Conservation (phyloP, 148 eudicot genomes). For the Mesembryanthemum crystallinum region DNA sequence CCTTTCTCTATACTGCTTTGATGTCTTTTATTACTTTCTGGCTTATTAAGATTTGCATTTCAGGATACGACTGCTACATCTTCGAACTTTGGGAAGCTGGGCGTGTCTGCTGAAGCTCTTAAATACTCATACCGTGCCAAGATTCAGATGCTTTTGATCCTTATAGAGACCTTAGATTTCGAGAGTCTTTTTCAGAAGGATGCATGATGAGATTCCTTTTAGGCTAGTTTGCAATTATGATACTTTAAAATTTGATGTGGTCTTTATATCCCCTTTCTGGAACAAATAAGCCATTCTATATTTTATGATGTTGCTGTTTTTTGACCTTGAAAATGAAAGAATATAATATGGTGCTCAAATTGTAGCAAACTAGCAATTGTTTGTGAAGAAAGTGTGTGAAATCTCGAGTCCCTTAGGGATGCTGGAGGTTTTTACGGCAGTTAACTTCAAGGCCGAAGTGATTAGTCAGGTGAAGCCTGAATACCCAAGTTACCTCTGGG, state of each 20-base stretch:
- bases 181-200: constrained; percentile 88
- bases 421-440: no score
- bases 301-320: no score
- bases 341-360: neutral
- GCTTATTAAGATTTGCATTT: constrained; percentile 23
- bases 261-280: constrained; percentile 11
- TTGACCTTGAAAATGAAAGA: neutral
- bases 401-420: no score
- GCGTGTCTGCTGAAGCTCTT: constrained; percentile 73
- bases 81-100: constrained; percentile 64
- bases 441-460: no score
- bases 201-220: constrained; percentile 78
- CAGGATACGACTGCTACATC: constrained; percentile 70
- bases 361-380: neutral
- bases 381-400: neutral
- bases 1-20: constrained; percentile 15
- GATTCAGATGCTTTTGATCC: constrained; percentile 82
- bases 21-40: constrained; percentile 12
- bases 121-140: constrained; percentile 64
- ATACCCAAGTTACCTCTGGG: neutral
- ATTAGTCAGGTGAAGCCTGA: no score
- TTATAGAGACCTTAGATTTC: constrained; percentile 78
- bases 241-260: neutral
- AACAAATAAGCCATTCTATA: no score
- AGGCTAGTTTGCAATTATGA: constrained; percentile 41